Evolutionary conservation across 345 rosid genomes (phyloP), one percentile per base, ranked within the genome.

Genomic region (Excoecaria agallocha): DNA sequence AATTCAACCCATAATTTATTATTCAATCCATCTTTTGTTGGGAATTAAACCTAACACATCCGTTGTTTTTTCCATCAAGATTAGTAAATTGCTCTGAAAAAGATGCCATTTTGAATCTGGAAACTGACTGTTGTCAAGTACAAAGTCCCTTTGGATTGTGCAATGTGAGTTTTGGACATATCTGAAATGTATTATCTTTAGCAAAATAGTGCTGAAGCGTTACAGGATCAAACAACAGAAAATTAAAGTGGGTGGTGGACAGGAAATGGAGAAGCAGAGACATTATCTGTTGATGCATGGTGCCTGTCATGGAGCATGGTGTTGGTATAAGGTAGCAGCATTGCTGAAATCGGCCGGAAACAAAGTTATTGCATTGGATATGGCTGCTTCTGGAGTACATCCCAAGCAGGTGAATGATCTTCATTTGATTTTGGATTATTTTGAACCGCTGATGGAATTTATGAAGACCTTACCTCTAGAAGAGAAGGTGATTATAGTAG

Each of bases 401-500:
- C 85, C 84, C 0, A 77, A 61, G 70, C 76, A 49, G 57, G 74
- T 69, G 6, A 10, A 56, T 0, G 85, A 84, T 37, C 16, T 84
- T 3, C 19, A 30, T 54, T 78, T 85, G 5, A 19, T 74, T 48
- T 68, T 64, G 17, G 83, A 82, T 17, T 81, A 81, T 64, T 56
- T 75, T 5, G 77, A 81, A 78, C 87, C 87, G 0, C 60, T 84
- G 70, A 60, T 77, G 35, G 73, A 75, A 20, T 83, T 83, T 79
- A 56, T 84, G 79, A 76, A 9, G 35, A 66, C 81, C 19, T 61
- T 82, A 17, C 76, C 73, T n/a, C 61, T 54, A 4, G 79, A 63
- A 6, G 87, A 84, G 75, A 83, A 52, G 70, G 85, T 86, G 45
- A 64, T 79, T 55, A 74, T 86, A 39, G 87, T 82, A 5, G 89